Base-by-base conservation (phyloP, 2,329 filamentous ascomycete genomes). In the Penicillium sp. region DNA sequence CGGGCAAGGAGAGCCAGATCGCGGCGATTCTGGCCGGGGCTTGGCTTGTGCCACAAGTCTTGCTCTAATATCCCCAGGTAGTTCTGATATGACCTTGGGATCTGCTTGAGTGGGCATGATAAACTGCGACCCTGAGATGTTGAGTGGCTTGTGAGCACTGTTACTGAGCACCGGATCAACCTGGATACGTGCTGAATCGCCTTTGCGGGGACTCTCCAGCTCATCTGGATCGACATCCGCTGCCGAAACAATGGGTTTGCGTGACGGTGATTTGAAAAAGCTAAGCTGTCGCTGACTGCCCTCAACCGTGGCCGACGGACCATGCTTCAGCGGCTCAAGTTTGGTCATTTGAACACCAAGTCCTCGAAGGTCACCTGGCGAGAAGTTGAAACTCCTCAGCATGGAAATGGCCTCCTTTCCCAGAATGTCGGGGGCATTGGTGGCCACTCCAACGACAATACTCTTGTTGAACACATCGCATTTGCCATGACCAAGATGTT, bases 401-500 rank as follows among this genome's bases (percentile, higher is more conserved):
- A 96, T 86, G 0, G 85, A 84, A n/a, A 95, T 75, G 0, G 90
- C 87, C 67, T 97, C 90, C 62, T 86, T 90, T 0, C 83, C 83
- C 35, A 97, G 78, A 1, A 80, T 67, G 27, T 85, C 81, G 27
- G 80, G 78, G 44, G 82, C 79, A 63, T 94, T 86, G 0, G 91
- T 97, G 4, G 90, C 83, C 12, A 96, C 82, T 1, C 91, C 90
- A 51, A 98, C 84, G 1, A 83, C 66, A 7, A 85, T 69, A 58
- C 89, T 95, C 67, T 94, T 97, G 73, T 89, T 97, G 73, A 90
- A 94, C 0, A 83, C 87, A 63, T 98, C 93, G 62, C 93, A 98
- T 68, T 90, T 91, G 1, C 93, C 93, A 68, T 97, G 93, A 0
- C 93, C 93, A 1, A 98, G 76, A 69, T 96, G 90, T 63, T 98